phyloP scores from a whole-genome alignment of 768 basidiomycete species.

The Agrocybe chaxingu region DNA sequence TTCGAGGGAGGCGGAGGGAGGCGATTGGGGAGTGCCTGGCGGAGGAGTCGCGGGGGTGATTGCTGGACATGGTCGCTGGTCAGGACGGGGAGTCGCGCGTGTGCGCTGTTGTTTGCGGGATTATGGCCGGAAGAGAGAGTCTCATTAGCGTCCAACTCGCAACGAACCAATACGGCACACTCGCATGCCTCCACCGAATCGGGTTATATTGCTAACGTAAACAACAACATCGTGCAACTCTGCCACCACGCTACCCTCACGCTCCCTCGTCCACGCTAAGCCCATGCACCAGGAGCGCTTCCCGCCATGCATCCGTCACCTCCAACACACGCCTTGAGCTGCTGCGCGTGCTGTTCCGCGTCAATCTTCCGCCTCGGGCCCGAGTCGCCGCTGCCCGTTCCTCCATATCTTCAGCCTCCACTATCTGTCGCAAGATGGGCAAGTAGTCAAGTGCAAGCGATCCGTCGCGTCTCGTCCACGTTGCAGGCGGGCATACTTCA shows the following conservation, averaged over 20 bases:
- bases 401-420: conserved; percentile 58
- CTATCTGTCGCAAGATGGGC: conserved; percentile 65
- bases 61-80: conserved; percentile 17
- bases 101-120: conserved; percentile 7
- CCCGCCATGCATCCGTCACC: conserved; percentile 35
- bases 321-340: conserved; percentile 42
- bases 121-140: conserved; percentile 8
- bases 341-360: conserved; percentile 53
- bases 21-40: conserved; percentile 50
- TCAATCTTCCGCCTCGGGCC: conserved; percentile 38
- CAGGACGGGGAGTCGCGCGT: not conserved
- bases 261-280: conserved; percentile 13
- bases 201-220: conserved; percentile 38
- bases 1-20: conserved; percentile 70
- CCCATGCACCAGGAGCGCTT: conserved; percentile 24
- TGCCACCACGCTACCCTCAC: conserved; percentile 25
- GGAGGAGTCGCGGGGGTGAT: conserved; percentile 18
- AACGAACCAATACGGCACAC: conserved; percentile 24
- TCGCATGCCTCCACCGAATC: conserved; percentile 32
- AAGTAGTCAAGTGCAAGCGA: conserved; percentile 65
- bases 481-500: conserved; percentile 40
- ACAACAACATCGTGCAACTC: conserved; percentile 22
- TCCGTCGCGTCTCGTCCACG: conserved; percentile 39
- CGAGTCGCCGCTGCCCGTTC: conserved; percentile 25
- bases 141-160: conserved; percentile 16